Evolutionary conservation across 1,139 yeast genomes (phyloP).

Genomic region (Wickerhamiella pararugosa): DNA sequence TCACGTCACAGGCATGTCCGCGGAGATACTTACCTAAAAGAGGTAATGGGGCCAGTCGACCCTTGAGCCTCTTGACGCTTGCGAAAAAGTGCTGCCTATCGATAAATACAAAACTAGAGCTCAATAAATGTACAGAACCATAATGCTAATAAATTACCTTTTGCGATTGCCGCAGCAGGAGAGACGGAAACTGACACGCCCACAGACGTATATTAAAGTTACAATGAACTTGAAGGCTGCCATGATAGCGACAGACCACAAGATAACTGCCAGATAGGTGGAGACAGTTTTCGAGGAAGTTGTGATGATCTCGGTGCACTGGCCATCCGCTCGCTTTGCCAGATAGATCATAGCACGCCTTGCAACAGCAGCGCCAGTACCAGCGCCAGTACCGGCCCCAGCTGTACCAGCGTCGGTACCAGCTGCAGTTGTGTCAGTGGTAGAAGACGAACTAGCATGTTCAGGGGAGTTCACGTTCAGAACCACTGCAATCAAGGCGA

Average conservation of each 20-base stretch:
- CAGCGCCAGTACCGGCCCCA: neutral
- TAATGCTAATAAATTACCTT: too few species aligned
- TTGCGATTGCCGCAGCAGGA: conserved; percentile 3
- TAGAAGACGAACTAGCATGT: conserved; percentile 2
- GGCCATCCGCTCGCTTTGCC: conserved; percentile 9
- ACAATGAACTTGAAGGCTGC: conserved; percentile 58
- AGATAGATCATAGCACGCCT: neutral
- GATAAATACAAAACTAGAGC: too few species aligned
- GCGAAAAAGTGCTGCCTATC: too few species aligned
- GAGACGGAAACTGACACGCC: conserved; percentile 1
- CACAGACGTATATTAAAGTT: conserved; percentile 19
- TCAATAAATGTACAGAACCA: too few species aligned
- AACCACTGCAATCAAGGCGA: conserved; percentile 50
- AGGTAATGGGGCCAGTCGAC: too few species aligned
- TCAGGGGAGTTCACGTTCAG: conserved; percentile 37
- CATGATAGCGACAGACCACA: conserved; percentile 67
- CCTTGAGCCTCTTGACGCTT: too few species aligned
- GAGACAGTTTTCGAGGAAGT: conserved; percentile 15
- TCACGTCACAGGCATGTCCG: too few species aligned
- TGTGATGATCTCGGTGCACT: conserved; percentile 12
- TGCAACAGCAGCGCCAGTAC: conserved; percentile 6
- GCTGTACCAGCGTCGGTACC: conserved; percentile 15
- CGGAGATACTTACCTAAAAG: too few species aligned
- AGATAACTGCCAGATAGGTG: conserved; percentile 53
- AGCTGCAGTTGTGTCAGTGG: conserved; percentile 9